A percentile compares a stretch with the other conserved stretches of the same genome.
phyloP scores from a whole-genome alignment of 768 basidiomycete species.

The Mrakia blollopis region DNA sequence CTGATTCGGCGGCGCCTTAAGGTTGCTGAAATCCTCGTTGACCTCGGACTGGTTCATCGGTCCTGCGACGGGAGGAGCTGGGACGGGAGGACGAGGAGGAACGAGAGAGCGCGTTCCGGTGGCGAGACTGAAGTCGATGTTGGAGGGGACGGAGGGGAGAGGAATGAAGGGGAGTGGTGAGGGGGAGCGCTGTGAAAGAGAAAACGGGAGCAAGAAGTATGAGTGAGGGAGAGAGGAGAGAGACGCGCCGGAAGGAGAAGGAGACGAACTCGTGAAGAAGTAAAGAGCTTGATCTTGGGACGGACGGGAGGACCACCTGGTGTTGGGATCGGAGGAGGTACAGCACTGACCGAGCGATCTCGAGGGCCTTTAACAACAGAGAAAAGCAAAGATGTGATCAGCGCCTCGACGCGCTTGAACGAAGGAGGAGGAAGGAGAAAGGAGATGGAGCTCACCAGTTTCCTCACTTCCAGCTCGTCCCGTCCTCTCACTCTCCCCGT shows the following conservation, averaged over 20 bases:
- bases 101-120: slow-evolving; percentile 19
- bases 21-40: slow-evolving; percentile 79
- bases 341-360: neutral
- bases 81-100: slow-evolving; percentile 22
- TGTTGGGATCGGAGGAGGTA: neutral
- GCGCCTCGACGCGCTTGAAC: neutral
- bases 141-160: neutral
- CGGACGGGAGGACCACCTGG: neutral
- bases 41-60: slow-evolving; percentile 65
- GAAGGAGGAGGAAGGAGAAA: neutral
- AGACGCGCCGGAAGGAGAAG: neutral
- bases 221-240: neutral
- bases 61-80: slow-evolving; percentile 7
- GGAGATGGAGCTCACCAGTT: neutral
- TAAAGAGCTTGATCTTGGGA: slow-evolving; percentile 30
- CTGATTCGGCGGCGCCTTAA: slow-evolving; percentile 61
- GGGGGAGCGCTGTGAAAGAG: neutral
- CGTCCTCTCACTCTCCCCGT: slow-evolving; percentile 6
- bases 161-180: neutral
- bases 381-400: neutral
- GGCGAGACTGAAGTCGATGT: slow-evolving; percentile 28
- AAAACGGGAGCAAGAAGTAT: neutral
- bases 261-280: slow-evolving; percentile 6
- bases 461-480: neutral
- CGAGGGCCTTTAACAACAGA: neutral